Evolutionary conservation across 331 rosid genomes (phyloP).

Genomic region (Pyracantha coccinea): DNA sequence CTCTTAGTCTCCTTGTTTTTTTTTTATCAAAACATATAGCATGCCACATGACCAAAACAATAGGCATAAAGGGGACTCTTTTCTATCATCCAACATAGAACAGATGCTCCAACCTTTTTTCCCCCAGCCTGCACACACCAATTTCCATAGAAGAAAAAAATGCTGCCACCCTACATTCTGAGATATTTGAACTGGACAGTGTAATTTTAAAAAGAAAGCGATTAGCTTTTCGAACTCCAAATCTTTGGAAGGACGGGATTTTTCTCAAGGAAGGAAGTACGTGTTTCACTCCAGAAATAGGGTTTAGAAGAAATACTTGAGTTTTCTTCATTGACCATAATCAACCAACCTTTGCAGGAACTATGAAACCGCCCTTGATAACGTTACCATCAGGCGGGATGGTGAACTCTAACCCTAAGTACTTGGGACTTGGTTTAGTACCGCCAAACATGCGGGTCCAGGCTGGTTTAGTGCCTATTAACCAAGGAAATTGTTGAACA

Average conservation of each 20-base stretch:
- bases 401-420: not conserved
- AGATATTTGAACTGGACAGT: not conserved
- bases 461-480: not conserved
- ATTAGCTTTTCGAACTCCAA: not conserved
- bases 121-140: not conserved
- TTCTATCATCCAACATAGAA: too few relatives aligned
- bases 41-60: not conserved
- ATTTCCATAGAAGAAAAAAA: not conserved
- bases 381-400: not conserved
- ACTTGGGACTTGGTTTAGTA: not conserved
- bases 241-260: not conserved
- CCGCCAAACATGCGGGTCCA: not conserved
- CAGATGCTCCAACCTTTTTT: too few relatives aligned
- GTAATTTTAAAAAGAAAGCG: not conserved
- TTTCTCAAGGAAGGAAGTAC: not conserved
- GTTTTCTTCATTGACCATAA: not conserved
- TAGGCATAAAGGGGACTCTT: too few relatives aligned
- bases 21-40: too few relatives aligned
- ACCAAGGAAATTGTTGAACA: not conserved
- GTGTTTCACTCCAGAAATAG: not conserved
- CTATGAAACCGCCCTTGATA: not conserved
- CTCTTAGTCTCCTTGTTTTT: too few relatives aligned
- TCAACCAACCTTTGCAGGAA: not conserved
- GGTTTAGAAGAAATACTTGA: not conserved
- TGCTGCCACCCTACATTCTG: not conserved